Evolutionary conservation across 2,329 filamentous ascomycete genomes (phyloP), one percentile per base, ranked within the genome.

Genomic region (Ophiostoma novo-ulmi): DNA sequence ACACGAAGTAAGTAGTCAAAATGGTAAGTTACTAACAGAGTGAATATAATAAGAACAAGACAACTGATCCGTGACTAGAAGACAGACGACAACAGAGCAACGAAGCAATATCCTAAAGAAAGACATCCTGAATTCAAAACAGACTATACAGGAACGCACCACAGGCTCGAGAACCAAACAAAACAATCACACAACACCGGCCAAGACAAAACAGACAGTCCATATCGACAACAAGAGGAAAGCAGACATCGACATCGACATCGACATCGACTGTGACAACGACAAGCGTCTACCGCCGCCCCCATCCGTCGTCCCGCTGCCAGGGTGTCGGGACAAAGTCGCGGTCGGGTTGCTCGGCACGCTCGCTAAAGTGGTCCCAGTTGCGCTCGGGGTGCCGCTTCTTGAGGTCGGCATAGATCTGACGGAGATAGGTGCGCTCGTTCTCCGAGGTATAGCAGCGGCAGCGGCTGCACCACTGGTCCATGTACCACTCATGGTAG

Each of bases 311-410:
- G 6, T 64, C 61, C 7, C 61, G 61, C 61, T 64, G 61, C 35
- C 61, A 64, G 5, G 61, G 31, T 7, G 61, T 64, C 20, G 61
- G 61, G 13, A 22, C 20, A 38, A 64, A 64, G 17, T 64, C 35
- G 31, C 61, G 61, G 61, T 64, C 61, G 4, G 64, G 68, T 22
- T 26, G 48, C 22, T 65, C 48, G 17, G 22, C 69, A 36, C 31
- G 36, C 11, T 38, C n/a, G 35, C 65, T 17, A 36, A 70, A 22
- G 38, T n/a, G 22, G n/a, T 70, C 65, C 69, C 69, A 70, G 69
- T 70, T 63, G 38, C 69, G 69, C 13, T 68, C 64, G n/a, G 69
- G 64, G 64, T 70, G 52, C 26, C 22, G 52, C 52, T 48, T 67
- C 48, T 67, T 67, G 22, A 68, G 64, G 48, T 68, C 35, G 36